phyloP scores from a whole-genome alignment of 805 yeast genomes.

The Phaffomyces antillensis region DNA sequence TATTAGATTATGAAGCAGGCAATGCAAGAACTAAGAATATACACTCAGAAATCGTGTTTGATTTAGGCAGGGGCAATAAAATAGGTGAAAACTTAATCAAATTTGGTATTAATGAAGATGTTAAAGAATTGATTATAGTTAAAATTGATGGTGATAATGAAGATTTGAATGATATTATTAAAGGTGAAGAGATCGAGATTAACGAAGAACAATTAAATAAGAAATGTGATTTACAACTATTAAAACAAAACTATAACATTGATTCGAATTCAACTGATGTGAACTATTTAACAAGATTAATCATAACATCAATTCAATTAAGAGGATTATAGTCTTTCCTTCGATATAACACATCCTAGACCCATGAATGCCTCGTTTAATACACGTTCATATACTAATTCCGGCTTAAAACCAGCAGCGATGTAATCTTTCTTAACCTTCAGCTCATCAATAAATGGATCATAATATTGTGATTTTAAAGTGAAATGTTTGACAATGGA shows the following conservation, averaged over 20 bases:
- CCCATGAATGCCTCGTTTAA: conserved; percentile 89
- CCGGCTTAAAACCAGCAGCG: conserved; percentile 82
- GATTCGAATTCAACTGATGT: conserved; percentile 7
- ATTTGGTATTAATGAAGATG: conserved; percentile 57
- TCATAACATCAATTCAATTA: conserved; percentile 41
- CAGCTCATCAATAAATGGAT: conserved; percentile 53
- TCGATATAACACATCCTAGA: conserved; percentile 69
- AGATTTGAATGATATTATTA: conserved; percentile 18
- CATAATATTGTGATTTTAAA: conserved; percentile 44
- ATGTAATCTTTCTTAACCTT: conserved; percentile 54
- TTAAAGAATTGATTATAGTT: conserved; percentile 42
- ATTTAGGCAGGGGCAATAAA: conserved; percentile 63
- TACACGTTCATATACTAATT: conserved; percentile 64
- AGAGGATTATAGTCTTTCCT: conserved; percentile 46
- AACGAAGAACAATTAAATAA: conserved; percentile 26
- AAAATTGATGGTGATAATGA: conserved; percentile 25
- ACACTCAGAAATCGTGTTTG: conserved; percentile 66
- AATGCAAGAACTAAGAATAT: conserved; percentile 54
- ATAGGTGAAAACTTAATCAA: conserved; percentile 63
- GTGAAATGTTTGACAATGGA: conserved; percentile 46
- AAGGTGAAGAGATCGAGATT: conserved; percentile 30
- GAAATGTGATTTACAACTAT: conserved; percentile 27
- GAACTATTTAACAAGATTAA: conserved; percentile 30
- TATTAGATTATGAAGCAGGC: conserved; percentile 42
- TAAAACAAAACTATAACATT: conserved; percentile 24